These are phyloP conservation scores for Boletus barrowsii DNA, from an alignment of 768 basidiomycete species.

Conservation along the genomic window DNA sequence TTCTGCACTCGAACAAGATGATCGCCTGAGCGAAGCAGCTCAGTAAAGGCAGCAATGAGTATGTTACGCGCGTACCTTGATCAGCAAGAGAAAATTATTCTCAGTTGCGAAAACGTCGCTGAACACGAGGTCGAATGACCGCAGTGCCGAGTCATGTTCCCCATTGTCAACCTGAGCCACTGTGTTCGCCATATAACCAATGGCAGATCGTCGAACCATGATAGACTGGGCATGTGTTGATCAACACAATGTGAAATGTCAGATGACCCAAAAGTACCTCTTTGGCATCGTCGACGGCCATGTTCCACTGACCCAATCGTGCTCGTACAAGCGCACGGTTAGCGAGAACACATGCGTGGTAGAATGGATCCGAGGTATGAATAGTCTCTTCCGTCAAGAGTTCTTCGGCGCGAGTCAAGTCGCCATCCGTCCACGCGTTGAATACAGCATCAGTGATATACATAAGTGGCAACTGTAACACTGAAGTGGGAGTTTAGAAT, in stretches of 20 bases:
- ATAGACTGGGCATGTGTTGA: background rate
- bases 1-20: no score
- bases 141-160: background rate
- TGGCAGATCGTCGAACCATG: conserved; percentile 1
- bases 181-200: conserved; percentile 11
- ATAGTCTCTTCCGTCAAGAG: background rate
- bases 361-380: background rate
- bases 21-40: no score
- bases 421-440: background rate
- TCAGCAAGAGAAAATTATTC: conserved; percentile 2
- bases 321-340: background rate
- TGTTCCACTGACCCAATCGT: background rate
- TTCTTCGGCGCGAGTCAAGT: background rate
- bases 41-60: no score
- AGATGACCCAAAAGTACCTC: background rate
- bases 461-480: background rate
- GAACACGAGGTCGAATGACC: conserved; percentile 6
- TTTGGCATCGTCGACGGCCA: conserved; percentile 6
- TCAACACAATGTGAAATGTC: background rate
- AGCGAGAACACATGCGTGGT: background rate
- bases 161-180: background rate
- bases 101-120: background rate
- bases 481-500: background rate
- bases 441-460: background rate
- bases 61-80: background rate